These are phyloP conservation scores for Obelidium mucronatum DNA, from an alignment of 192 early-diverging fungal species.

Conservation along the genomic window DNA sequence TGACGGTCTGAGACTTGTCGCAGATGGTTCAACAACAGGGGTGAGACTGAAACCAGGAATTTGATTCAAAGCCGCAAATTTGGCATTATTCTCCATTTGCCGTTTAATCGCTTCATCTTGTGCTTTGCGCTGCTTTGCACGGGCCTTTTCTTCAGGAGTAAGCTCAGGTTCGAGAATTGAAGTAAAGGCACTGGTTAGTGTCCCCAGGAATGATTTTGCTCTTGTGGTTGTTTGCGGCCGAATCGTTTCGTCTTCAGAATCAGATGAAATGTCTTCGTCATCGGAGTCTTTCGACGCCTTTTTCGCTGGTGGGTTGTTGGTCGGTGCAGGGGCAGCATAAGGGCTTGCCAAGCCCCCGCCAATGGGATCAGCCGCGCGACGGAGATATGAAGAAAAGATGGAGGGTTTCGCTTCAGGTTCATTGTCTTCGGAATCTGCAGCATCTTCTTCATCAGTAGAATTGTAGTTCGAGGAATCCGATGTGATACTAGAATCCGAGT, in stretches of 20 bases:
- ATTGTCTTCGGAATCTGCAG: not conserved
- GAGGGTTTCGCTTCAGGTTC: not conserved
- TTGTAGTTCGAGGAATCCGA: not conserved
- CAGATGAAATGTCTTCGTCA: not conserved
- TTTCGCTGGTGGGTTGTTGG: not conserved
- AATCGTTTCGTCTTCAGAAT: not conserved
- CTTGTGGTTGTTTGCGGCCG: not conserved
- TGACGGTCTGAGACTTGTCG: not conserved
- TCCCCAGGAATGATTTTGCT: not conserved
- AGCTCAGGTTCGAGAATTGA: conserved; percentile 20
- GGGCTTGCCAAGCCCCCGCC: not conserved
- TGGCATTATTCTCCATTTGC: conserved; percentile 21
- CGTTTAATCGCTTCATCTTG: conserved; percentile 15
- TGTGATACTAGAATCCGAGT: not conserved
- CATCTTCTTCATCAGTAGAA: not conserved
- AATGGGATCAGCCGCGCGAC: not conserved
- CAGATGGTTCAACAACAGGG: not conserved
- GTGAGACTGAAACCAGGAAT: not conserved
- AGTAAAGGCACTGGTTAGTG: not conserved
- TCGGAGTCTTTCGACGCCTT: not conserved
- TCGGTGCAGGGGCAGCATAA: not conserved
- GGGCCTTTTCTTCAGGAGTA: conserved; percentile 17
- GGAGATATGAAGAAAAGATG: not conserved
- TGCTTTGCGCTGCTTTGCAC: conserved; percentile 9
- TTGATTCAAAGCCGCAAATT: conserved; percentile 5